Base-by-base conservation (phyloP, 2,329 filamentous ascomycete species). In the Drechslerella dactyloides region DNA sequence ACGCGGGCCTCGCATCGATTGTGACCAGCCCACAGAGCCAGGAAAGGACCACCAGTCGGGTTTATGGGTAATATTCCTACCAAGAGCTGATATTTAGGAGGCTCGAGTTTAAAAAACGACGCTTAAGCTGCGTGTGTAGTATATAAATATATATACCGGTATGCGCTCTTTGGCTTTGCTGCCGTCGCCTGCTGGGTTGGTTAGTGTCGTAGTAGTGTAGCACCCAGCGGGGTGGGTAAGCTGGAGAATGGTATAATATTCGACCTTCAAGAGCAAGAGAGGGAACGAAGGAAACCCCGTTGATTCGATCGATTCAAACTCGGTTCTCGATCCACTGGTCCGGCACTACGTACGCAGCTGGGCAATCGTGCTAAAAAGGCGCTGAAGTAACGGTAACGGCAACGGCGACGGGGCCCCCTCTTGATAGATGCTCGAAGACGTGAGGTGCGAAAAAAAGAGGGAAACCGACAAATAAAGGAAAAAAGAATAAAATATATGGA, bases 1-100 rank as follows among this genome's bases (percentile, higher is more conserved):
- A 69, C 65, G 65, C 65, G 50, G 65, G 55, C 46, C 27, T 69
- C 65, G 48, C 61, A 69, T 69, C 65, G 65, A 69, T 69, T 69
- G 65, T 50, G 57, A 46, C 53, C 58, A 51, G 65, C 51, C 40
- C 56, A 58, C 51, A 63, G 53, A 48, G 58, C 65, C 35, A 57
- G 65, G 65, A 69, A n/a, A 69, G 65, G 58, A 63, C 58, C 27
- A 33, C 27, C 48, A 46, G 46, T 69, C 50, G 24, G 58, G 53
- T 57, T 61, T 52, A 42, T 57, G 61, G 19, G 35, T 53, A 58
- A 63, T 54, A 46, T 52, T 69, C 65, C 65, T 69, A 69, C 65
- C 65, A 54, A 63, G 62, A 69, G 62, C 58, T 62, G 65, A 69
- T 44, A 61, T 69, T 62, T 69, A 57, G 65, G 58, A 60, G 42